These are phyloP conservation scores for Arachnomyces sp. DNA, from an alignment of 2,329 filamentous ascomycete genomes.

Conservation along the genomic window DNA sequence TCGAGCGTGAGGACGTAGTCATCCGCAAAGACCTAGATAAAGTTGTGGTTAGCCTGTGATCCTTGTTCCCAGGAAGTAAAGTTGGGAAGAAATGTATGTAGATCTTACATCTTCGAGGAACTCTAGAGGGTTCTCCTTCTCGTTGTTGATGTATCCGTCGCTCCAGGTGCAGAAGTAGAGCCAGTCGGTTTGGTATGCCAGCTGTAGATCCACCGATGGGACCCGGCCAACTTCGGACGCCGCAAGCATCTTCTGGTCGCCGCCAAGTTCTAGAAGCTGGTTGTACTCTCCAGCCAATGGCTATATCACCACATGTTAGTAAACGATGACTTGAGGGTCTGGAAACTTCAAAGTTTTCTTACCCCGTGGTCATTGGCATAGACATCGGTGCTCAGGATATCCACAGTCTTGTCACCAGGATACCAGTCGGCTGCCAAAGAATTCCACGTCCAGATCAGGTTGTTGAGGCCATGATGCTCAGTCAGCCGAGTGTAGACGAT, in stretches of 20 bases:
- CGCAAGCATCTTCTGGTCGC: conserved; percentile 42
- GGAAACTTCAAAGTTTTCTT: conserved; percentile 12
- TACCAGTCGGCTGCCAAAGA: conserved; percentile 40
- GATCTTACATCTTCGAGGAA: conserved; percentile 23
- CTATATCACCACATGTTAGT: conserved; percentile 11
- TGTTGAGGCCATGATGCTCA: conserved; percentile 37
- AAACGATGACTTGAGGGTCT: conserved; percentile 4
- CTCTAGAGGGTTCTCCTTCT: conserved; percentile 34
- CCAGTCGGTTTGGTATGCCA: conserved; percentile 42
- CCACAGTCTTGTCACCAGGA: conserved; percentile 38
- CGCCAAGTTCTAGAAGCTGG: conserved; percentile 33
- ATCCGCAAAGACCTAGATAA: conserved; percentile 15
- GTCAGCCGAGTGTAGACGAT: conserved; percentile 40
- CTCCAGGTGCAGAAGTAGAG: conserved; percentile 42
- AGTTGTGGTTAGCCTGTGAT: too few relatives aligned
- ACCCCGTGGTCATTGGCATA: conserved; percentile 40
- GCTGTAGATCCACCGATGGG: conserved; percentile 34
- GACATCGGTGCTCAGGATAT: conserved; percentile 41
- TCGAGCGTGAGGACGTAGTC: conserved; percentile 25
- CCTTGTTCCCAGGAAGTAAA: too few relatives aligned
- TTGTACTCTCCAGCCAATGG: conserved; percentile 40
- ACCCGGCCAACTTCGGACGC: conserved; percentile 42
- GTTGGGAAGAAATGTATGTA: too few relatives aligned
- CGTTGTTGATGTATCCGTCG: conserved; percentile 36
- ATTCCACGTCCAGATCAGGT: conserved; percentile 47